Conservation (phyloP, 2,329 filamentous ascomycete species). For the Byssoonygena ceratinophila region DNA sequence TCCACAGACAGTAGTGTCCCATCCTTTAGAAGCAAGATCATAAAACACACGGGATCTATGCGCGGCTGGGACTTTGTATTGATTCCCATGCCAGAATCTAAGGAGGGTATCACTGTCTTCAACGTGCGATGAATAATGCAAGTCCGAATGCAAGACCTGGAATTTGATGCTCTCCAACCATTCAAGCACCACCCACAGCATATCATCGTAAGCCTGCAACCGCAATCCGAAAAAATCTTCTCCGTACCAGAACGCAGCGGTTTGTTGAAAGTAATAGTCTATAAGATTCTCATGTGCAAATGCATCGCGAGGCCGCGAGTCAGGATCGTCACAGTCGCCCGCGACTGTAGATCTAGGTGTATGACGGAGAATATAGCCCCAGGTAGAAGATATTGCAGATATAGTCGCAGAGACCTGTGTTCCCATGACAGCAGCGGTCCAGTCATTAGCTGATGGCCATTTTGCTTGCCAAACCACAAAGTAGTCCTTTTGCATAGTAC, state of each 20-base stretch:
- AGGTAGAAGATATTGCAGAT: conserved; percentile 52
- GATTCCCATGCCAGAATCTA: conserved; percentile 59
- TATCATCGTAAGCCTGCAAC: conserved; percentile 79
- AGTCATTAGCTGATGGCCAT: conserved; percentile 82
- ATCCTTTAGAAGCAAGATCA: conserved; percentile 65
- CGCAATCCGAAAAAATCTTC: conserved; percentile 68
- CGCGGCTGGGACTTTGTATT: conserved; percentile 66
- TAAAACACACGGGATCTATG: conserved; percentile 79
- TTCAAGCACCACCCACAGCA: conserved; percentile 86
- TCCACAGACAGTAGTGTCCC: conserved; percentile 68
- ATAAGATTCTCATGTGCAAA: conserved; percentile 64
- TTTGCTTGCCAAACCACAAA: conserved; percentile 67
- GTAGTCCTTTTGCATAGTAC: conserved; percentile 65
- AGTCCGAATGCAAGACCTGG: conserved; percentile 54
- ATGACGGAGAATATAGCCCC: conserved; percentile 35
- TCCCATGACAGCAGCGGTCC: conserved; percentile 77
- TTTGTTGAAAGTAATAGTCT: conserved; percentile 68
- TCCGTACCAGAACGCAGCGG: conserved; percentile 70
- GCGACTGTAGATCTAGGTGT: conserved; percentile 21
- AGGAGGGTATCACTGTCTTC: conserved; percentile 19
- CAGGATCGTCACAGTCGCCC: conserved; percentile 4
- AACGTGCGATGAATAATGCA: conserved; percentile 44
- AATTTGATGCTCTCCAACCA: conserved; percentile 80
- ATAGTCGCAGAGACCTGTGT: conserved; percentile 68
- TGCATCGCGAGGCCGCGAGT: conserved; percentile 24